Conservation (phyloP, 352 stramenopile genomes). For the Pythium diclinum region DNA sequence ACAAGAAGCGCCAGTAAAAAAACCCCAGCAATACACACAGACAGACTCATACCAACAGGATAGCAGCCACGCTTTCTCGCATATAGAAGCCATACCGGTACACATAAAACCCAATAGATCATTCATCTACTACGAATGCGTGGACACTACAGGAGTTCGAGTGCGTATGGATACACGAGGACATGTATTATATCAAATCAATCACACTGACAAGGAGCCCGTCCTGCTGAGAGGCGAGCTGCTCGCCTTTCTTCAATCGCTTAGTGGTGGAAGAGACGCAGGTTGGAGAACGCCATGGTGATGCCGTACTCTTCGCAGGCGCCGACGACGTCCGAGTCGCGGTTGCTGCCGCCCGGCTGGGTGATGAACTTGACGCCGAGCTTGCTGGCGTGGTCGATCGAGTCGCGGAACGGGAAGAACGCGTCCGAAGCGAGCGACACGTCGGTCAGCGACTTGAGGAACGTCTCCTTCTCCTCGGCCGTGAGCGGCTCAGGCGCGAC, state of each 20-base stretch:
- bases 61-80: no score
- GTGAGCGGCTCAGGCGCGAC: constrained; percentile 93
- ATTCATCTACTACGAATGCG: neutral
- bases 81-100: neutral
- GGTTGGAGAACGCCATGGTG: constrained; percentile 98
- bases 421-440: constrained; percentile 98
- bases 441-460: constrained; percentile 86
- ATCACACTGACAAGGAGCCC: constrained; percentile 3
- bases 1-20: constrained; percentile 20
- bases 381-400: constrained; percentile 96
- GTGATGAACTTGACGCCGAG: constrained; percentile 97
- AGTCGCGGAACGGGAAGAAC: constrained; percentile 99
- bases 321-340: constrained; percentile 89
- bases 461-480: constrained; percentile 92
- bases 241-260: neutral
- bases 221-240: neutral
- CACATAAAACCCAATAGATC: neutral
- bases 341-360: constrained; percentile 90
- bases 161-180: neutral
- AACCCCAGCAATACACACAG: neutral
- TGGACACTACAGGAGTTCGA: no score
- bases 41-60: neutral
- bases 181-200: constrained; percentile 3
- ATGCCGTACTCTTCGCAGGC: constrained; percentile 99
- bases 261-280: constrained; percentile 99